phyloP scores from a whole-genome alignment of 75 land plant species.

The Pinus tabuliformis region DNA sequence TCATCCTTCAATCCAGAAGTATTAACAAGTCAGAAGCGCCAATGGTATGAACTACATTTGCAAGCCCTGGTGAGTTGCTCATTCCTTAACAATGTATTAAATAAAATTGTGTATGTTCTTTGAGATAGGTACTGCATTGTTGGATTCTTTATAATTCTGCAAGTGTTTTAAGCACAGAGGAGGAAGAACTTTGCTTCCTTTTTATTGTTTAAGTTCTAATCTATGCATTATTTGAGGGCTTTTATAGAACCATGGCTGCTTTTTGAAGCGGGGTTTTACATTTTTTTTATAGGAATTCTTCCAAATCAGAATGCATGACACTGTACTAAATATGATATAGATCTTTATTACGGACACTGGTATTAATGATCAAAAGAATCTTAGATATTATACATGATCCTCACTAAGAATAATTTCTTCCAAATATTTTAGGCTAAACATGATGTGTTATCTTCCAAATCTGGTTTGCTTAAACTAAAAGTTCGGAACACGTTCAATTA shows the following conservation, averaged over 20 bases:
- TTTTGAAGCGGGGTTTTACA: neutral
- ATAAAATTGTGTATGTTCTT: neutral
- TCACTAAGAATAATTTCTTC: no score
- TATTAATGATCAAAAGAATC: neutral
- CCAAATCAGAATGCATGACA: neutral
- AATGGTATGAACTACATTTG: slow-evolving; percentile 87
- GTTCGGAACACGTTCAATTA: no score
- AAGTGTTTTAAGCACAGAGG: neutral
- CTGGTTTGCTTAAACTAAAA: no score
- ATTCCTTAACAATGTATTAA: neutral
- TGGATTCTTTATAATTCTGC: neutral
- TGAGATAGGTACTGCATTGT: neutral
- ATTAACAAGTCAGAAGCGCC: slow-evolving; percentile 88
- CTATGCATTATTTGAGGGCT: neutral
- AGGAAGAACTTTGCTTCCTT: neutral
- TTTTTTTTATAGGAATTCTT: neutral
- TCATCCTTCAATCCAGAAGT: slow-evolving; percentile 78
- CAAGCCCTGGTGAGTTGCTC: slow-evolving; percentile 45
- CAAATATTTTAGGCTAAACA: no score
- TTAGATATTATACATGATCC: no score
- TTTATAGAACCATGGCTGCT: neutral
- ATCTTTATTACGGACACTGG: neutral
- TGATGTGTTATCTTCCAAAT: no score
- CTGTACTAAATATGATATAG: neutral
- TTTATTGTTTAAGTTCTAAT: neutral